Evolutionary conservation across 1,284 basidiomycete genomes (phyloP).

Genomic region (Boletellus sp.): DNA sequence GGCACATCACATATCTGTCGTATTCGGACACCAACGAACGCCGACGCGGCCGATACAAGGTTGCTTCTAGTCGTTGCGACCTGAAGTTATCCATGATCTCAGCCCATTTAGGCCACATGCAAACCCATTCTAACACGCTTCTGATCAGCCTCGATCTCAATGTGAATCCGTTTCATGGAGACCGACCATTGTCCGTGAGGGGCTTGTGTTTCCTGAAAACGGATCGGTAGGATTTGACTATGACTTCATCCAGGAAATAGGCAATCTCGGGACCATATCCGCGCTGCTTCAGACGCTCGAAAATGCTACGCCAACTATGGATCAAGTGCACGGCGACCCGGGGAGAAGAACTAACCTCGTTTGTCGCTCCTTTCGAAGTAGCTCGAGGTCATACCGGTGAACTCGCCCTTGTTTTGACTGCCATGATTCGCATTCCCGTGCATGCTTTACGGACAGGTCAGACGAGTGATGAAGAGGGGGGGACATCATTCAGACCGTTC

Average conservation of each 20-base stretch:
- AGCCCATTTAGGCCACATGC: conserved; percentile 5
- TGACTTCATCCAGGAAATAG: neutral
- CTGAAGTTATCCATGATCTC: conserved; percentile 17
- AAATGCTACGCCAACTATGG: conserved; percentile 10
- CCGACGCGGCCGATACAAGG: conserved; percentile 17
- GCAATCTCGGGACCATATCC: conserved; percentile 17
- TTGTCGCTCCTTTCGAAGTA: conserved; percentile 9
- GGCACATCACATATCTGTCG: conserved; percentile 7
- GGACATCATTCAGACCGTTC: conserved; percentile 1
- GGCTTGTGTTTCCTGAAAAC: conserved; percentile 13
- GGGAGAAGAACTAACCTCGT: conserved; percentile 4
- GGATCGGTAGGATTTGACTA: conserved; percentile 4
- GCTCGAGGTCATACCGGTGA: conserved; percentile 5
- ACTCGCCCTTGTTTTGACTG: conserved; percentile 5
- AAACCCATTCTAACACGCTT: conserved; percentile 13
- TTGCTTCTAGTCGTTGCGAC: conserved; percentile 5
- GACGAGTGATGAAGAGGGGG: too few relatives aligned
- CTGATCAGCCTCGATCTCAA: conserved; percentile 3
- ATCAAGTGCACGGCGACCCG: neutral
- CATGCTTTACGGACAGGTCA: conserved; percentile 1
- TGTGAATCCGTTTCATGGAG: neutral
- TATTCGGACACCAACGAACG: conserved; percentile 9
- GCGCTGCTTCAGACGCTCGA: conserved; percentile 10
- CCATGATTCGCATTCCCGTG: conserved; percentile 11
- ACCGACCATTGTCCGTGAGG: conserved; percentile 18